Evolutionary conservation across 2,329 filamentous ascomycete species (phyloP), one percentile per base, ranked within the genome.

Genomic region (Ceratocystis ficicola): DNA sequence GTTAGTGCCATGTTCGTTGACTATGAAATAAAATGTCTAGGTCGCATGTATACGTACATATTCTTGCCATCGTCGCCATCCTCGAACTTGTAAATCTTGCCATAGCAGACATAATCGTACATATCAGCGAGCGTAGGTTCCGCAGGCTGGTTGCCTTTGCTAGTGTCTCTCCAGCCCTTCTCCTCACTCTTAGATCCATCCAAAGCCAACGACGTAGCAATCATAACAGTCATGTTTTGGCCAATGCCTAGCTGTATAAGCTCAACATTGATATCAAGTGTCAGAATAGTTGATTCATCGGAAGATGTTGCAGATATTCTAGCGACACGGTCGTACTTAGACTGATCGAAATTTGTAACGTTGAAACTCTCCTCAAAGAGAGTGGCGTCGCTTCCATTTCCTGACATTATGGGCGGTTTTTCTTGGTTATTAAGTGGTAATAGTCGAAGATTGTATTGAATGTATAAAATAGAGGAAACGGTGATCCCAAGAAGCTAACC

Each of bases 271-370:
- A 97, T 86, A 77, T 99, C 94, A 68, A 99, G 88, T 5, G 85
- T 86, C 79, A 97, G 86, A 69, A 84, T 81, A 36, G 88, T 89
- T 69, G 84, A 81, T 71, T 83, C 83, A 77, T 95, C 90, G 70
- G 83, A 80, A 28, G 88, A 93, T 63, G 83, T 88, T 73, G 85
- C 91, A 65, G 80, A 84, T 73, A 97, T 84, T 71, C 94, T 93
- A 65, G 90, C 88, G 30, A 96, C 93, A 70, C 93, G 90, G 78
- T 97, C 94, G 77, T 99, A 99, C 78, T 96, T 96, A 73, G 86
- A 83, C 73, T 86, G 83, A 78, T 96, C 89, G 75, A 90, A 80
- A 65, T 83, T 78, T 70, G 85, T 93, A 72, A 97, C 82, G 68
- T 83, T 88, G 82, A 97, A 96, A 72, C 84, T 87, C 74, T 95